Evolutionary conservation across 345 rosid genomes (phyloP).

Genomic region (Boechera stricta): DNA sequence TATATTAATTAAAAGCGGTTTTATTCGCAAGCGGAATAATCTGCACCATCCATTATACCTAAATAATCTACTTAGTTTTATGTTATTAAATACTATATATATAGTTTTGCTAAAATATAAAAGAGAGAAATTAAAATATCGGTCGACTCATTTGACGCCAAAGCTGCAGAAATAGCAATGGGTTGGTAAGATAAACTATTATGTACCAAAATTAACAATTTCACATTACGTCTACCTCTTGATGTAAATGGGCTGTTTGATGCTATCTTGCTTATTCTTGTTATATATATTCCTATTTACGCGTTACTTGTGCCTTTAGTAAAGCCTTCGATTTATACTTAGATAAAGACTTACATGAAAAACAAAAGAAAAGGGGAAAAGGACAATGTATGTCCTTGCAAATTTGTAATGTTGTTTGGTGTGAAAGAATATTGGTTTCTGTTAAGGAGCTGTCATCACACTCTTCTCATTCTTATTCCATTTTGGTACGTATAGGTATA

Average conservation of each 20-base stretch:
- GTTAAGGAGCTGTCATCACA: conserved; percentile 36
- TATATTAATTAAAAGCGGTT: too few relatives aligned
- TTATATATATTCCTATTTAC: background rate
- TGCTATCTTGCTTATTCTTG: background rate
- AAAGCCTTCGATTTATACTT: background rate
- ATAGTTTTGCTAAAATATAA: background rate
- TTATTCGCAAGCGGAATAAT: background rate
- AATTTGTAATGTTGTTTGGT: conserved; percentile 1
- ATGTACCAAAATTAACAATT: background rate
- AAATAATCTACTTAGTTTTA: background rate
- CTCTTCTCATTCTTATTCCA: conserved; percentile 25
- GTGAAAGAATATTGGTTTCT: conserved; percentile 5
- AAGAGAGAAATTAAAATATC: background rate
- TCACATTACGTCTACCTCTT: too few relatives aligned
- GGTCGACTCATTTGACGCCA: conserved; percentile 51
- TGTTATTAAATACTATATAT: background rate
- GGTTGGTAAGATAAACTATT: conserved; percentile 48
- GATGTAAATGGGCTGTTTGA: background rate
- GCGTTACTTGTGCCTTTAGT: background rate
- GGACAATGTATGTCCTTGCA: background rate
- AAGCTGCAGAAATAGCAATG: conserved; percentile 34
- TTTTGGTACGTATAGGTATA: conserved; percentile 27
- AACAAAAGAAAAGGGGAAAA: conserved; percentile 2
- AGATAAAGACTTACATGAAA: background rate
- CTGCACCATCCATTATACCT: background rate